Evolutionary conservation across 129 eudicot species (phyloP).

Genomic region (Chrysanthemum makinoi): DNA sequence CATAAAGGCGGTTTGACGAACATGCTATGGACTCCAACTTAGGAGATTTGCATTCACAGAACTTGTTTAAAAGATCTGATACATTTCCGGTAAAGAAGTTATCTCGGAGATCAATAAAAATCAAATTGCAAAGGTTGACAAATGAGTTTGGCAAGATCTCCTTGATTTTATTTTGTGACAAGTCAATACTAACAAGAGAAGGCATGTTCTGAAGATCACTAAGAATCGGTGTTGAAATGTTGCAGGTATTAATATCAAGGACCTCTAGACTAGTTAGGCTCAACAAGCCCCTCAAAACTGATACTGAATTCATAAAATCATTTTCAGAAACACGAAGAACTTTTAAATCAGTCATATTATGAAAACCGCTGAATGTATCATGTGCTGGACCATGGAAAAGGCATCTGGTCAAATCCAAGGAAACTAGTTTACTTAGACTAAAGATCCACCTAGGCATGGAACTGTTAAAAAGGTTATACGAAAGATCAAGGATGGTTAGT

Average conservation of each 20-base stretch:
- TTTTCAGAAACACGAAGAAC: slow-evolving; percentile 19
- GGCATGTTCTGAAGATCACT: slow-evolving; percentile 23
- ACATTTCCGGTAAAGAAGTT: slow-evolving; percentile 14
- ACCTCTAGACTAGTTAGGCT: slow-evolving; percentile 19
- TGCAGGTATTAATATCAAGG: slow-evolving; percentile 22
- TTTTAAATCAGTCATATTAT: slow-evolving; percentile 13
- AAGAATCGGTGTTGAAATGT: slow-evolving; percentile 23
- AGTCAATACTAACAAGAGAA: slow-evolving; percentile 31
- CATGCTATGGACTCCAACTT: slow-evolving; percentile 17
- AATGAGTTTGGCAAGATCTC: slow-evolving; percentile 23
- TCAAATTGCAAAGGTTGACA: slow-evolving; percentile 27
- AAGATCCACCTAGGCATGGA: slow-evolving; percentile 40
- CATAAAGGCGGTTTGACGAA: slow-evolving; percentile 8
- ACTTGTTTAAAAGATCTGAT: slow-evolving; percentile 21
- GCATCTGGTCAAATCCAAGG: slow-evolving; percentile 28
- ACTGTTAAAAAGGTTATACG: slow-evolving; percentile 22
- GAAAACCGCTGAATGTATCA: slow-evolving; percentile 16
- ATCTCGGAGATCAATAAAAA: slow-evolving; percentile 2
- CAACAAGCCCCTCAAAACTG: slow-evolving; percentile 23
- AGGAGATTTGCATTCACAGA: slow-evolving; percentile 23
- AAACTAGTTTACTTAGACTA: slow-evolving; percentile 22
- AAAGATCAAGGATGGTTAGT: slow-evolving; percentile 35
- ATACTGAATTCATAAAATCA: slow-evolving; percentile 17
- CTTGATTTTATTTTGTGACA: slow-evolving; percentile 17
- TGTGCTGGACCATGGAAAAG: slow-evolving; percentile 21